A percentile compares a stretch with the other conserved stretches of the same genome.
Conservation (phyloP, 441 rosid species). For the Francoa sonchifolia region DNA sequence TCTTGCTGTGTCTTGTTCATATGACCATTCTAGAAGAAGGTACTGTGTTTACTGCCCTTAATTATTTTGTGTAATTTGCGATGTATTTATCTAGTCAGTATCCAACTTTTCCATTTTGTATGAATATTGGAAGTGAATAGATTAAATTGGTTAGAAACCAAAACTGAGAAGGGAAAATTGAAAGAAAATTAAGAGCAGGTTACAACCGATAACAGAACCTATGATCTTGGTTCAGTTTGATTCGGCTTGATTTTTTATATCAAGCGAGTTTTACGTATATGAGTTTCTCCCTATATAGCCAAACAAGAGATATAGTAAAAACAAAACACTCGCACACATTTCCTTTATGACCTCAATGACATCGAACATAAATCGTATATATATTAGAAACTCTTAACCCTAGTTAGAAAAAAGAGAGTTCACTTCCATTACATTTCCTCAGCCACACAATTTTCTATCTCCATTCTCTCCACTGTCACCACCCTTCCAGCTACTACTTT, state of each 20-base stretch:
- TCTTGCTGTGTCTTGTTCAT: neutral
- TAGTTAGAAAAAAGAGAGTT: conserved; percentile 48
- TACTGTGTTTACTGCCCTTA: too few relatives aligned
- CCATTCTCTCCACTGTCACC: conserved; percentile 38
- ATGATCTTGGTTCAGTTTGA: too few relatives aligned
- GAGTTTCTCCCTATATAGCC: neutral
- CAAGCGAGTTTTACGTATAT: neutral
- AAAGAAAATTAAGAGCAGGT: too few relatives aligned
- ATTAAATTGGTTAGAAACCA: too few relatives aligned
- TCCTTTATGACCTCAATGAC: conserved; percentile 19
- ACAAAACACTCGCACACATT: conserved; percentile 24
- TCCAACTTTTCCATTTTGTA: too few relatives aligned
- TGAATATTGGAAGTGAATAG: too few relatives aligned
- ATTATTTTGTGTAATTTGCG: too few relatives aligned
- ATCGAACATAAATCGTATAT: conserved; percentile 6
- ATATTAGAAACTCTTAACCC: conserved; percentile 14
- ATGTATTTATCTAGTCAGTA: too few relatives aligned
- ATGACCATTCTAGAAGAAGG: too few relatives aligned
- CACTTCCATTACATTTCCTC: conserved; percentile 73
- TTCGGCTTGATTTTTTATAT: too few relatives aligned
- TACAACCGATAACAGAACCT: too few relatives aligned
- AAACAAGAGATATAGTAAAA: conserved; percentile 6
- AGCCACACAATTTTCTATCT: conserved; percentile 51
- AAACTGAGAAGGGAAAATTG: too few relatives aligned
- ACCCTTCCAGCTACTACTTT: conserved; percentile 68